Percentiles rank a stretch among this genome's conserved stretches.
Conservation (phyloP, 2,329 filamentous ascomycete genomes). For the Xylariomycetidae sp. region DNA sequence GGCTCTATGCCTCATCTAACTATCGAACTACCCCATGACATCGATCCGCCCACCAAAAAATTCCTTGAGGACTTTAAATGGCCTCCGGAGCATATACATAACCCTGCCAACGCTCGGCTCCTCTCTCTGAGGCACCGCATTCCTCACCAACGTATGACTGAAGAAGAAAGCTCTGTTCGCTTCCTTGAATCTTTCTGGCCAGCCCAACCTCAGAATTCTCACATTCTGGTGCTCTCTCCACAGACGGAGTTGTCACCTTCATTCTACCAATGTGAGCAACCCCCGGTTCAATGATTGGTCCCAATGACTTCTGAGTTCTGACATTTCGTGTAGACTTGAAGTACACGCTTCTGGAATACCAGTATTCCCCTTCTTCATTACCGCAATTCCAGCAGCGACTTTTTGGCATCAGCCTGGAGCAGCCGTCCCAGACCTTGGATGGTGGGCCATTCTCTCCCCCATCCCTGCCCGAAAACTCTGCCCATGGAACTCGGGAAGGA, state of each 20-base stretch:
- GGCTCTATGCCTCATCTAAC: conserved; percentile 67
- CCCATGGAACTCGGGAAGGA: conserved; percentile 21
- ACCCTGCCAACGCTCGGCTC: conserved; percentile 39
- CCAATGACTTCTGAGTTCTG: too few species aligned
- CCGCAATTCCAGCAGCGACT: conserved; percentile 48
- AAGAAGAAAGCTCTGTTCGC: conserved; percentile 66
- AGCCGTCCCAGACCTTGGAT: conserved; percentile 60
- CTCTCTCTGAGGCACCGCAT: conserved; percentile 74
- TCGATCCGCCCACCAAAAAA: conserved; percentile 58
- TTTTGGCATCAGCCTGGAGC: conserved; percentile 73
- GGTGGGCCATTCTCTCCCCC: conserved; percentile 50
- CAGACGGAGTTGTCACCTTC: conserved; percentile 72
- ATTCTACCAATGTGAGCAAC: conserved; percentile 67
- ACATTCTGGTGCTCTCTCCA: conserved; percentile 80
- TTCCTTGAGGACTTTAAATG: conserved; percentile 62
- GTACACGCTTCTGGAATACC: conserved; percentile 70
- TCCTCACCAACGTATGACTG: conserved; percentile 48
- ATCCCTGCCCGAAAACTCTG: conserved; percentile 12
- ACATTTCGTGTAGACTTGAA: conserved; percentile 53
- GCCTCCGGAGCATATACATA: conserved; percentile 45
- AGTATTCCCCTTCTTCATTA: conserved; percentile 53
- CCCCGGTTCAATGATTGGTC: not conserved
- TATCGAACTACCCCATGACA: conserved; percentile 69
- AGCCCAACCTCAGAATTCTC: conserved; percentile 51
- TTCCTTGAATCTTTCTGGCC: conserved; percentile 90